These are phyloP conservation scores for Populus nigra DNA, from an alignment of 345 rosid genomes.

Conservation along the genomic window DNA sequence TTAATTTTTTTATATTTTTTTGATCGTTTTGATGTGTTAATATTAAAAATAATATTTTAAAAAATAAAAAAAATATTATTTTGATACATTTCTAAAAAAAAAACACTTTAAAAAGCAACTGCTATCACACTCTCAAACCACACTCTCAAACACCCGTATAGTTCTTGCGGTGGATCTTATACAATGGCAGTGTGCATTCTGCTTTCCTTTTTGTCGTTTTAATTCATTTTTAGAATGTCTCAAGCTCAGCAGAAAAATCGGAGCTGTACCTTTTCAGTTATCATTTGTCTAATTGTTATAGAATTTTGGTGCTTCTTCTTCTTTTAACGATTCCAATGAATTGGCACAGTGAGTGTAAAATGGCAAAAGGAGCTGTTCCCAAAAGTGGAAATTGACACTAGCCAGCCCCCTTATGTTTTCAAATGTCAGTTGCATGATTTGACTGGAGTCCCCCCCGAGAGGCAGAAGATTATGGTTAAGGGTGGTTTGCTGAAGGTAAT, in stretches of 20 bases:
- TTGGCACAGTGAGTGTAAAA: slow-evolving; percentile 72
- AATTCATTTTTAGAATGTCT: neutral
- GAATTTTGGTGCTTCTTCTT: too few species aligned
- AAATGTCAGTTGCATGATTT: slow-evolving; percentile 84
- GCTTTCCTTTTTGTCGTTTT: neutral
- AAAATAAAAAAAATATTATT: too few species aligned
- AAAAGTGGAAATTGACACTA: slow-evolving; percentile 71
- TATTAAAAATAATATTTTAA: too few species aligned
- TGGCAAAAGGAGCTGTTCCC: slow-evolving; percentile 91
- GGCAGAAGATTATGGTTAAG: slow-evolving; percentile 98
- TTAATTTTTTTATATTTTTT: too few species aligned
- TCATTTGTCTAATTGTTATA: neutral
- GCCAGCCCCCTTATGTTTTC: slow-evolving; percentile 80
- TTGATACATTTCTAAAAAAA: too few species aligned
- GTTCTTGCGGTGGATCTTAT: neutral
- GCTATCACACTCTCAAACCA: too few species aligned
- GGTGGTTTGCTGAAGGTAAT: slow-evolving; percentile 89
- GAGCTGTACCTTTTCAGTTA: neutral
- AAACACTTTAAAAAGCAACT: too few species aligned
- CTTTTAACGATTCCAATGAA: slow-evolving; percentile 1
- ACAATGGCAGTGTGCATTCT: neutral
- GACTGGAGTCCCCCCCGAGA: slow-evolving; percentile 91
- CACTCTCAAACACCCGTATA: too few species aligned
- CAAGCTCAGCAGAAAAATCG: neutral
- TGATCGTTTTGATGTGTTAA: too few species aligned